Evolutionary conservation across 371 early-diverging fungal species (phyloP).

Genomic region (Lichtheimia ramosa): DNA sequence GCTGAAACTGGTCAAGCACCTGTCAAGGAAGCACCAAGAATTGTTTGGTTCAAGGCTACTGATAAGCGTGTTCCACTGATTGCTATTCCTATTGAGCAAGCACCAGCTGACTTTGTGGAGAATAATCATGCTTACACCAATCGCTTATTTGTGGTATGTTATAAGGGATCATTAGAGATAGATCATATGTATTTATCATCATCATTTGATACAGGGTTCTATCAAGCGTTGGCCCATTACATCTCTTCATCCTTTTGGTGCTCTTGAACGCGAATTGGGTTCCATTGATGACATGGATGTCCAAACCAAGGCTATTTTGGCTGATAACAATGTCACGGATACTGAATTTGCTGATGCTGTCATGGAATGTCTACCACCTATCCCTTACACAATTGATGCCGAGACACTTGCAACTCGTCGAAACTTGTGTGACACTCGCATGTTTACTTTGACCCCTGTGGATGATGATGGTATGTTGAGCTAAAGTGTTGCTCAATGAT

Average conservation of each 20-base stretch:
- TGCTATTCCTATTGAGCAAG: slow-evolving; percentile 72
- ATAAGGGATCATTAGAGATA: background rate
- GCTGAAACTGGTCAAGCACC: slow-evolving; percentile 20
- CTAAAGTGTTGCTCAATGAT: background rate
- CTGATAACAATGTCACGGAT: slow-evolving; percentile 58
- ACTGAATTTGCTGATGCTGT: slow-evolving; percentile 64
- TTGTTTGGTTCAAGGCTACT: slow-evolving; percentile 86
- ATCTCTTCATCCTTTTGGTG: slow-evolving; percentile 70
- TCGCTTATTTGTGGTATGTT: slow-evolving; percentile 45
- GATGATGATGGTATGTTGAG: slow-evolving; percentile 60
- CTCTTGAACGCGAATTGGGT: slow-evolving; percentile 62
- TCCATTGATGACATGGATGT: slow-evolving; percentile 63
- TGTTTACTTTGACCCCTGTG: slow-evolving; percentile 89
- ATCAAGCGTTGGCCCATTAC: slow-evolving; percentile 73
- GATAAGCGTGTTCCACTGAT: slow-evolving; percentile 83
- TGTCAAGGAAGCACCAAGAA: slow-evolving; percentile 45
- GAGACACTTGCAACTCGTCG: slow-evolving; percentile 63
- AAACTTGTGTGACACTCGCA: slow-evolving; percentile 66
- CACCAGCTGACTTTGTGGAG: slow-evolving; percentile 66
- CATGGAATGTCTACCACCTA: slow-evolving; percentile 58
- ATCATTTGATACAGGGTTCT: slow-evolving; percentile 33
- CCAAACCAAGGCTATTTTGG: slow-evolving; percentile 69
- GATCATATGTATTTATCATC: background rate
- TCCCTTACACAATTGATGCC: slow-evolving; percentile 67
- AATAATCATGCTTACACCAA: slow-evolving; percentile 55